Evolutionary conservation across 2,329 filamentous ascomycete genomes (phyloP), one percentile per base, ranked within the genome.

Genomic region (Cytospora leucostoma): DNA sequence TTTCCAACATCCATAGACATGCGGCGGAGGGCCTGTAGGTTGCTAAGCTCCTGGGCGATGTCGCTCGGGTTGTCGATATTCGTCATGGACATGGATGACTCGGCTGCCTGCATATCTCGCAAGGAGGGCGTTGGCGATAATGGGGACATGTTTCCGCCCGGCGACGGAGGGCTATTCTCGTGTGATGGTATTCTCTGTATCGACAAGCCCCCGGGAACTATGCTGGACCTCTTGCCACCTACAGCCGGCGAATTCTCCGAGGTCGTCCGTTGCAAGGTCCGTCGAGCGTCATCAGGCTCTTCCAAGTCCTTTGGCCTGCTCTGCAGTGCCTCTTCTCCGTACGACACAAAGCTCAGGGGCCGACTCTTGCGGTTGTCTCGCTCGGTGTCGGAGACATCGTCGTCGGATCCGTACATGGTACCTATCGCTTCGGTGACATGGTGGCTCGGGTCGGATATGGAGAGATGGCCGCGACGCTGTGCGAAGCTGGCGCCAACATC

Each of bases 351-450:
- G 78, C 91, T 94, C 70, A 93, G 77, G 40, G 91, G 91, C 53
- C 90, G 86, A 49, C 81, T 69, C 27, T 79, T 76, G 58, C 88
- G 85, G 27, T 82, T 67, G 21, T 77, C 76, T 50, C 63, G 65
- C 64, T 80, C 79, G 64, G 72, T 67, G 34, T 74, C 69, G 2
- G 77, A 85, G 69, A 86, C 83, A 70, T 91, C 85, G 69, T 88
- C 86, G 71, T 87, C 85, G 72, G 92, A 89, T 71, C 90, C 91
- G 77, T 97, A 97, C 77, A 96, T 85, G 71, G 93, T 93, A 59
- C 92, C 92, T 76, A 97, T 96, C 65, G 92, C 90, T 76, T 97
- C 93, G 62, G 93, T 97, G 74, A 97, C 92, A 84, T 97, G 93
- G 78, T 97, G 92, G 78, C 85, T 92, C 66, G 93, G 90, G 77